These are phyloP conservation scores for Pseudogymnoascus sp. DNA, from an alignment of 2,329 filamentous ascomycete genomes.

Conservation along the genomic window DNA sequence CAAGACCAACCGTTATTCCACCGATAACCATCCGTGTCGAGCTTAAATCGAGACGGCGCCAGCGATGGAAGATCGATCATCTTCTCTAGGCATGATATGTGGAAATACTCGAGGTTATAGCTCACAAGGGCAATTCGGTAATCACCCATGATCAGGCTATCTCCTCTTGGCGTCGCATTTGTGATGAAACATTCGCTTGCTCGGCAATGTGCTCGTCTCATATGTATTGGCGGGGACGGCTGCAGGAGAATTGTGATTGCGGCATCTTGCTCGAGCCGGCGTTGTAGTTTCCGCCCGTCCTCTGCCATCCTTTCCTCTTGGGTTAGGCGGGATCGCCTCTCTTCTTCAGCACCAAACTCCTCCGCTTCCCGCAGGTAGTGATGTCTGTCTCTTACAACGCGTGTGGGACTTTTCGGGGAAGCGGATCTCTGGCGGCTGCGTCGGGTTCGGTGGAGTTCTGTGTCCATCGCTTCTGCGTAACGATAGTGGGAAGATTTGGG, in stretches of 20 bases:
- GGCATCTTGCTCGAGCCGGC: not conserved
- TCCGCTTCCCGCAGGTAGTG: not conserved
- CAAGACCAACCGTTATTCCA: too few relatives aligned
- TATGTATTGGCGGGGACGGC: not conserved
- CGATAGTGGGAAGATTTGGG: too few relatives aligned
- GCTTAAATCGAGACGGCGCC: too few relatives aligned
- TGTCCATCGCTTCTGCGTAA: not conserved
- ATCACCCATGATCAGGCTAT: too few relatives aligned
- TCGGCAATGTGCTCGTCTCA: too few relatives aligned
- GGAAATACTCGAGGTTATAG: too few relatives aligned
- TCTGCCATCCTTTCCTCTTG: not conserved
- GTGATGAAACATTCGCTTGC: too few relatives aligned
- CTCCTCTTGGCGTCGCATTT: too few relatives aligned
- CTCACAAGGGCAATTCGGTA: too few relatives aligned
- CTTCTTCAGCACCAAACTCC: not conserved
- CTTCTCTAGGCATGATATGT: too few relatives aligned
- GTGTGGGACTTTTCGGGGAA: not conserved
- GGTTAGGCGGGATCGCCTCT: not conserved
- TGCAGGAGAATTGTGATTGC: not conserved
- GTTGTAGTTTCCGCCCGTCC: not conserved
- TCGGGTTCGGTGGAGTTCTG: not conserved
- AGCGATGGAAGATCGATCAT: too few relatives aligned
- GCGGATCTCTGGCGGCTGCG: not conserved
- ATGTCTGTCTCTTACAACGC: not conserved
- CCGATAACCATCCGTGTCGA: too few relatives aligned